Conservation (phyloP, 441 rosid species). For the Iberis amara region DNA sequence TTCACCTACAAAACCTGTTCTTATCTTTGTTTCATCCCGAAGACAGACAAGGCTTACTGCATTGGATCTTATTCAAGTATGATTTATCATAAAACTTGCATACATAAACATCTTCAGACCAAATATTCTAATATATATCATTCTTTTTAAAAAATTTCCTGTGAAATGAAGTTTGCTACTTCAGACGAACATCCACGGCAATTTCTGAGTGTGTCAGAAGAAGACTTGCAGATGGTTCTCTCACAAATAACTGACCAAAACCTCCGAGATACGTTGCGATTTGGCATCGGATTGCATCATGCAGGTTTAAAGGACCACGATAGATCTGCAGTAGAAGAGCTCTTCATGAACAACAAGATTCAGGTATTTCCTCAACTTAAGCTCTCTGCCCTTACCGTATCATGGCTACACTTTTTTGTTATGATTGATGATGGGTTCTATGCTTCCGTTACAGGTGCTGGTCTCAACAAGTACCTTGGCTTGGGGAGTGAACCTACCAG, state of each 20-base stretch:
- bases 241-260: conserved; percentile 93
- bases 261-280: conserved; percentile 90
- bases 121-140: conserved; percentile 6
- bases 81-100: conserved; percentile 23
- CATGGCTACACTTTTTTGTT: conserved; percentile 6
- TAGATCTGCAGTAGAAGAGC: conserved; percentile 92
- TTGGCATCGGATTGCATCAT: conserved; percentile 97
- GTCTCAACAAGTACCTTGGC: conserved; percentile 97
- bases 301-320: conserved; percentile 97
- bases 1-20: conserved; percentile 95
- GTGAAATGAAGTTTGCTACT: conserved; percentile 67
- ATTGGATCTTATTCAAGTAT: conserved; percentile 94
- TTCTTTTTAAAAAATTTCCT: conserved; percentile 23
- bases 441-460: conserved; percentile 57
- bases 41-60: conserved; percentile 99
- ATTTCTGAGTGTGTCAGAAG: conserved; percentile 82
- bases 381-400: conserved; percentile 7
- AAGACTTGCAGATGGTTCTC: conserved; percentile 90
- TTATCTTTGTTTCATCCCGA: conserved; percentile 97
- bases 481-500: conserved; percentile 99
- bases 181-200: conserved; percentile 95
- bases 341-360: conserved; percentile 90
- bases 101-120: conserved; percentile 15
- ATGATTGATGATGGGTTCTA: conserved; percentile 9
- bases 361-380: conserved; percentile 50